A percentile compares a stretch with the other conserved stretches of the same genome.
These are phyloP conservation scores for Colletotrichum lupini DNA, from an alignment of 2,329 filamentous ascomycete genomes.

Conservation along the genomic window DNA sequence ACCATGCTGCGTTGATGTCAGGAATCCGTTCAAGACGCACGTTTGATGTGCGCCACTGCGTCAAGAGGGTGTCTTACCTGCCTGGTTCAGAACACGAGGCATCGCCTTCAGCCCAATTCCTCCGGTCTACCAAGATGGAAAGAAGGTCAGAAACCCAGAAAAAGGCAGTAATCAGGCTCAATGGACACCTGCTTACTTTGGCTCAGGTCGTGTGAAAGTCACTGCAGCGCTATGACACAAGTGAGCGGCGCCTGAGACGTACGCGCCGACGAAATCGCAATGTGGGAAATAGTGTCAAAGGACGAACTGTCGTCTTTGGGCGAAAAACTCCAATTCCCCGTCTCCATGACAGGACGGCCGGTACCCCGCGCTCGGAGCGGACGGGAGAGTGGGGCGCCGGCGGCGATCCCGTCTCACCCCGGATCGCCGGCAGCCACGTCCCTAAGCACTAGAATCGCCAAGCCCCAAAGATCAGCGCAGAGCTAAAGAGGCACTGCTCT, in stretches of 20 bases:
- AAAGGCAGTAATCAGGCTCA: background rate
- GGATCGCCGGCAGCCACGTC: background rate
- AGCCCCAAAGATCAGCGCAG: background rate
- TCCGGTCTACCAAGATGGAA: background rate
- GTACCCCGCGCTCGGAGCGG: conserved; percentile 15
- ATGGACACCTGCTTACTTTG: too few species aligned
- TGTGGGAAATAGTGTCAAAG: background rate
- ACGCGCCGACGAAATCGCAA: too few species aligned
- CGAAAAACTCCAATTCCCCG: background rate
- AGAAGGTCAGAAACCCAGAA: background rate
- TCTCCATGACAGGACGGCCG: background rate
- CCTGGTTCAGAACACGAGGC: conserved; percentile 26
- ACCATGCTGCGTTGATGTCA: background rate
- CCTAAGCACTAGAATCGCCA: conserved; percentile 17
- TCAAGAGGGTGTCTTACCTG: conserved; percentile 1
- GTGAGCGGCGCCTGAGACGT: background rate
- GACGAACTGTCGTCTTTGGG: background rate
- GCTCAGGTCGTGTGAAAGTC: too few species aligned
- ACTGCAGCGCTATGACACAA: too few species aligned
- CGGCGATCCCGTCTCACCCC: background rate
- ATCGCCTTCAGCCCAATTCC: background rate
- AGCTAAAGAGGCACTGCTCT: background rate
- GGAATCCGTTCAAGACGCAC: background rate
- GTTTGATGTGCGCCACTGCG: background rate
- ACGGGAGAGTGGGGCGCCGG: background rate